Percentiles rank a stretch among this genome's conserved stretches.
These are phyloP conservation scores for Suillus variegatus DNA, from an alignment of 768 basidiomycete genomes.

Conservation along the genomic window DNA sequence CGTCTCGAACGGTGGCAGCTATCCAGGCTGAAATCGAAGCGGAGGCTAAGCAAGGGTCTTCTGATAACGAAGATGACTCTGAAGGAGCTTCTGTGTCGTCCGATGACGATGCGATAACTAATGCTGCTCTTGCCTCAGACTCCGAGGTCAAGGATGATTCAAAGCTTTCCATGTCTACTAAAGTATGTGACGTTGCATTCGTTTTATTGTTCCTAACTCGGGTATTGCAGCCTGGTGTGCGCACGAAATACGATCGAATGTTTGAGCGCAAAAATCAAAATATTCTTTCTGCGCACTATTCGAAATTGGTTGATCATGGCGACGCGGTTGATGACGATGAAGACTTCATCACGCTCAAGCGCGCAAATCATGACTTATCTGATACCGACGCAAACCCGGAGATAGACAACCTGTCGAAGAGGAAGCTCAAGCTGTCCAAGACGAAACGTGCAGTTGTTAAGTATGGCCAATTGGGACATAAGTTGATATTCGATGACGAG, in stretches of 20 bases:
- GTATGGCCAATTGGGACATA: conserved; percentile 58
- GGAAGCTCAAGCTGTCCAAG: conserved; percentile 74
- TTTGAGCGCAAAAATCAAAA: conserved; percentile 95
- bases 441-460: conserved; percentile 75
- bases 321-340: conserved; percentile 52
- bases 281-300: conserved; percentile 88
- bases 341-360: conserved; percentile 93
- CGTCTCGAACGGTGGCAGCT: conserved; percentile 46
- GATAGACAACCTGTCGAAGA: conserved; percentile 71
- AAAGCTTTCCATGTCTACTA: conserved; percentile 28
- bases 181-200: conserved; percentile 37
- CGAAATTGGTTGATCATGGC: conserved; percentile 78
- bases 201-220: background rate
- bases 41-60: conserved; percentile 17
- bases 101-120: conserved; percentile 18
- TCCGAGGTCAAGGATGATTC: conserved; percentile 10
- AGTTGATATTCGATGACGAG: conserved; percentile 89
- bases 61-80: conserved; percentile 20
- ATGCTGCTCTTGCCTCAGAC: conserved; percentile 6
- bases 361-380: conserved; percentile 79
- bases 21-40: conserved; percentile 32
- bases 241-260: conserved; percentile 98
- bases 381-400: conserved; percentile 35
- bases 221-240: conserved; percentile 44
- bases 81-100: conserved; percentile 30